Evolutionary conservation across 805 yeast species (phyloP), one percentile per base, ranked within the genome.

Genomic region (Candida namnaoensis): DNA sequence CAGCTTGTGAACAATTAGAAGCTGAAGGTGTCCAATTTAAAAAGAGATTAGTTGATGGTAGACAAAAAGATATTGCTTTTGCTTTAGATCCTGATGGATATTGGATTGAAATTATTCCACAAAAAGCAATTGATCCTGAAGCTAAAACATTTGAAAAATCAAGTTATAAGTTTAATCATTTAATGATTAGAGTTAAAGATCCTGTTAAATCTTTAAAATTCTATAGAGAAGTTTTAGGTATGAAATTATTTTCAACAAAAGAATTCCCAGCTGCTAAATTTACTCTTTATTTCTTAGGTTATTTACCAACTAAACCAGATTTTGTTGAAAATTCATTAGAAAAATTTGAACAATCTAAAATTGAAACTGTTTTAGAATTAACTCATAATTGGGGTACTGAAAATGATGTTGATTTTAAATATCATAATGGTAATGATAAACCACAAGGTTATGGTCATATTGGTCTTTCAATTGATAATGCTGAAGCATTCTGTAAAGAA

Each of bases 301-400:
- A 80, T 62, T 75, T 72, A 32, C 73, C 74, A 48, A 65, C 60
- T 41, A 52, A 66, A 10, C 58, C 53, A 10, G 69, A 52, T 56
- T 65, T 50, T 45, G 80, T 72, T 42, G 69, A 71, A 36, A 57
- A 62, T 36, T 54, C 67, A 32, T 64, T 69, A 42, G 49, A 57
- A 5, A 53, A 42, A 32, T 48, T 41, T 3, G 50, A 52, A 3
- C 72, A 68, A 49, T 60, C 72, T 6, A 40, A 50, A 40, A 65
- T 79, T 45, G 88, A 86, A 58, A 81, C 91, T 19, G 64, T 93
- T 11, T 61, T 93, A 42, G 99, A 93, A 65, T 71, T 93, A 57
- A 91, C 98, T 38, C 91, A 88, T 66, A 93, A 93, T 67, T 91
- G 88, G 82, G 99, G 98, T 23, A 87, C 97, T 23, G 99, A 93